Evolutionary conservation across 768 basidiomycete species (phyloP), one percentile per base, ranked within the genome.

Genomic region (Gautieria morchelliformis): DNA sequence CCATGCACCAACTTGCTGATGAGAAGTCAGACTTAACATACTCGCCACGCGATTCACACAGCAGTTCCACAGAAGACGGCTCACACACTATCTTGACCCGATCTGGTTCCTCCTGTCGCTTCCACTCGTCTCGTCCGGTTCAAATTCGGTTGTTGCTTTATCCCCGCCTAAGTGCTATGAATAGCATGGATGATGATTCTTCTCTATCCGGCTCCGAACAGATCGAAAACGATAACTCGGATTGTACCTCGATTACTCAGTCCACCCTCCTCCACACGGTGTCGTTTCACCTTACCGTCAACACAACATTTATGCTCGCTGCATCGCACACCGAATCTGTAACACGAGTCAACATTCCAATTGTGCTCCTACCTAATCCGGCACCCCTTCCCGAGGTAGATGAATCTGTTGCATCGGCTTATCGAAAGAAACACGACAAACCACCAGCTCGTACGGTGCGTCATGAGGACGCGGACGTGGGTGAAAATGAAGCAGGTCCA

Each of bases 41-140:
- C 8, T 27, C 22, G 17, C n/a, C 56, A 30, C 39, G 14, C 12
- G 56, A 39, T 15, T 7, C 35, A 37, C 20, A 40, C 6, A 6
- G 22, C 22, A 30, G 33, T 40, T n/a, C 35, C 12, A 53, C 32
- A 41, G 49, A 22, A 40, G 52, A 59, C 19, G 45, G 24, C 12
- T 55, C 41, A 12, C 46, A 46, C 24, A 53, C 15, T 24, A 39
- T 85, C 52, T 74, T 97, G 27, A 84, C 91, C 12, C 81, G 87
- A 7, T 93, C 93, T 14, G 95, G 95, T 47, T 93, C 93, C 44
- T 87, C 91, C 19, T 93, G 92, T 68, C 84, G 92, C 47, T 93
- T 96, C 67, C 93, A 96, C 63, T 80, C 84, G 0, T 77, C 80
- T 46, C 79, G 78, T 14, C 78, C 87, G 4, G 79, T 93, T 59